Base-by-base conservation (phyloP, 257 asterid genomes). In the Solanum okadae region DNA sequence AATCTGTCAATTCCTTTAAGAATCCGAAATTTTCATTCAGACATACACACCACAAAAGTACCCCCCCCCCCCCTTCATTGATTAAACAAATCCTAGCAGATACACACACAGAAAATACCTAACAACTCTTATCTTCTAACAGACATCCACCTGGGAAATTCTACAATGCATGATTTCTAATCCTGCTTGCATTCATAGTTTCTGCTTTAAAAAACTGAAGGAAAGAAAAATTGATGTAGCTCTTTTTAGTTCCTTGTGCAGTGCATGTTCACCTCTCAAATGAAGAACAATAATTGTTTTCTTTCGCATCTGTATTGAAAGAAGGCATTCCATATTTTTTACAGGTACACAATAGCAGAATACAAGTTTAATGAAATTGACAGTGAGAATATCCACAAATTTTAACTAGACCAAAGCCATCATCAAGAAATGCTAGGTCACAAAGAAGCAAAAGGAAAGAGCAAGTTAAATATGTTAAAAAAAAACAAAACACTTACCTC, bases 401-500 rank as follows among this genome's bases (percentile, higher is more conserved):
- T 46, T 46, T 49, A 10, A 81, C 15, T 81, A 81, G 86, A 81
- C 15, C 67, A 79, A 81, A 18, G 70, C 29, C 84, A 13, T 38
- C 84, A 81, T 46, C 27, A 81, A 81, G 29, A 10, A 31, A 82
- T 49, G 86, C 44, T 49, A 82, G 65, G 71, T 82, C 86, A 29
- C 29, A 81, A 46, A 81, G 70, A 81, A 81, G 20, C 52, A 75
- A 82, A 82, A 46, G 70, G 42, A 49, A 82, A 82, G 86, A 49
- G 29, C 70, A 82, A 49, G 70, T 82, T 18, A 49, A 18, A 46
- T 49, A 82, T 82, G 86, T 81, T 23, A 10, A 42, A 52, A 71
- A 34, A 35, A 71, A 46, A 71, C 61, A 56, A 77, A 88, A 52
- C 52, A 79, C 87, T 88, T 92, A 97, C 99, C 99, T 97, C 99